Evolutionary conservation across 768 basidiomycete species (phyloP).

Genomic region (Collybiopsis luxurians): DNA sequence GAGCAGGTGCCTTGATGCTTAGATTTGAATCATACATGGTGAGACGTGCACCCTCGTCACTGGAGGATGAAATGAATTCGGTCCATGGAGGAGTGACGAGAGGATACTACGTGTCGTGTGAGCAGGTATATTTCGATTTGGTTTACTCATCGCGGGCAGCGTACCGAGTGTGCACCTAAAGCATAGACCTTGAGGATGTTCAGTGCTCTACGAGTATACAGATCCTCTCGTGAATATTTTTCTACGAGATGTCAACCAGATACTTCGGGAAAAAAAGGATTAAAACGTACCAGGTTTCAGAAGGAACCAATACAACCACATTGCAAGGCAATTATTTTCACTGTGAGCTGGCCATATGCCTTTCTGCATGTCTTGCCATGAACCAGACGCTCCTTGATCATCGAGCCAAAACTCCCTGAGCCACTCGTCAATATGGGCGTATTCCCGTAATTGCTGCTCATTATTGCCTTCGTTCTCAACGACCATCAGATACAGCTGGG

Average conservation of each 20-base stretch:
- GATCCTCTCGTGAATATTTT: slow-evolving; percentile 40
- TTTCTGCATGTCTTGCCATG: slow-evolving; percentile 34
- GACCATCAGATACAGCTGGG: slow-evolving; percentile 73
- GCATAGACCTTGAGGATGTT: slow-evolving; percentile 60
- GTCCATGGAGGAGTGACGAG: slow-evolving; percentile 58
- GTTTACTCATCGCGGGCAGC: slow-evolving; percentile 17
- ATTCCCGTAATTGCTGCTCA: slow-evolving; percentile 64
- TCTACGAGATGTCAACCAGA: slow-evolving; percentile 30
- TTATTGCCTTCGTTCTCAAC: slow-evolving; percentile 81
- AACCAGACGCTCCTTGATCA: slow-evolving; percentile 51
- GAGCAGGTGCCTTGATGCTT: slow-evolving; percentile 52
- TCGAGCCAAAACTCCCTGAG: slow-evolving; percentile 67
- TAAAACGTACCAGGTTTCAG: slow-evolving; percentile 52
- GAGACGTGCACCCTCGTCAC: slow-evolving; percentile 16
- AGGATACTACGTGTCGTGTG: slow-evolving; percentile 47
- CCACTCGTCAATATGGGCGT: slow-evolving; percentile 63
- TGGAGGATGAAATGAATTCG: slow-evolving; percentile 43
- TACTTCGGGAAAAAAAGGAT: not conserved
- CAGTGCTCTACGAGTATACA: slow-evolving; percentile 41
- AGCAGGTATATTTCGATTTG: not conserved
- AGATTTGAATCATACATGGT: slow-evolving; percentile 47
- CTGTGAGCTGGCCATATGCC: slow-evolving; percentile 59
- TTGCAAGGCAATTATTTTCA: slow-evolving; percentile 53
- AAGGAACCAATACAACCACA: slow-evolving; percentile 82
- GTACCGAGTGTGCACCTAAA: slow-evolving; percentile 61